phyloP scores from a whole-genome alignment of 2,329 filamentous ascomycete genomes.

The Botryotinia narcissicola region DNA sequence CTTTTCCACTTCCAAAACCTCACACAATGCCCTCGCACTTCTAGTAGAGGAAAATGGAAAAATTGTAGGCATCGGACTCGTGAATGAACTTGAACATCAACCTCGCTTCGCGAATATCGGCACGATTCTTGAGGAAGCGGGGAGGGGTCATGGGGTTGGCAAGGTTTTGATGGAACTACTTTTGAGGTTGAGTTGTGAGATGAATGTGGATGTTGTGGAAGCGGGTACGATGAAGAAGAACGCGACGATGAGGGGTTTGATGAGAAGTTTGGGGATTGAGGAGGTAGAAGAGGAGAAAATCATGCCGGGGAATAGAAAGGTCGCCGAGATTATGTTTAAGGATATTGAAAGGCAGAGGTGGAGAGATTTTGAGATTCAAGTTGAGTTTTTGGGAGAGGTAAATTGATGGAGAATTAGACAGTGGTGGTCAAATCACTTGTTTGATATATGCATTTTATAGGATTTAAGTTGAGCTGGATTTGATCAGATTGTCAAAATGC shows the following conservation, averaged over 20 bases:
- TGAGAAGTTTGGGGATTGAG: conserved; percentile 22
- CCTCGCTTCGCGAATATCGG: conserved; percentile 3
- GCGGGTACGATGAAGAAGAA: conserved; percentile 26
- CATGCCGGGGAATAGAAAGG: neutral
- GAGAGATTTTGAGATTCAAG: neutral
- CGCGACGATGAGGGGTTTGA: conserved; percentile 24
- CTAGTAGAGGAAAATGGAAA: neutral
- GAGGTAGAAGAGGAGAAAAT: conserved; percentile 24
- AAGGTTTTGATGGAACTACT: conserved; percentile 10
- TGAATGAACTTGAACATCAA: neutral
- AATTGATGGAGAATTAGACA: neutral
- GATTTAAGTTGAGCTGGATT: no score
- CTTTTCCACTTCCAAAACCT: neutral
- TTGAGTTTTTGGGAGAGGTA: neutral
- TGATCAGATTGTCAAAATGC: no score
- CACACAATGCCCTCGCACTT: neutral
- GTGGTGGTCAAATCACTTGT: neutral
- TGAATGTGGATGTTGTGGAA: conserved; percentile 20
- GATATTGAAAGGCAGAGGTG: neutral
- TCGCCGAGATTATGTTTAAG: neutral
- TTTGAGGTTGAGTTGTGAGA: conserved; percentile 25
- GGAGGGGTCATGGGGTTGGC: neutral
- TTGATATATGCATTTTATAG: neutral
- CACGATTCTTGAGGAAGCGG: neutral
- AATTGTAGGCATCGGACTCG: neutral